Conservation (phyloP, 2,329 filamentous ascomycete species). For the Xylariaceae sp. region DNA sequence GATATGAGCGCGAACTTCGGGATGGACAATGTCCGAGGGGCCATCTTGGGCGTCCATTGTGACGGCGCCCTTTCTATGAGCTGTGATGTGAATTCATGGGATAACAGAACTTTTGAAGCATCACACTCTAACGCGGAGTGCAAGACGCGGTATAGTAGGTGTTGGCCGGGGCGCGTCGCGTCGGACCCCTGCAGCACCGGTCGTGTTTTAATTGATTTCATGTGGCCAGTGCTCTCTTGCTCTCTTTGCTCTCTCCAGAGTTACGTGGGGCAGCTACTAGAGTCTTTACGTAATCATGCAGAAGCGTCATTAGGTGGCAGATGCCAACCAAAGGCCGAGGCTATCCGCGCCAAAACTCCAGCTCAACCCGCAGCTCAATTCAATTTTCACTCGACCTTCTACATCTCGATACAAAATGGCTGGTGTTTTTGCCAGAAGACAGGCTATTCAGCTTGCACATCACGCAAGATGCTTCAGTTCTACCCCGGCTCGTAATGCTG, state of each 20-base stretch:
- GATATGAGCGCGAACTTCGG: conserved; percentile 88
- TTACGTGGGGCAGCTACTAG: too few relatives aligned
- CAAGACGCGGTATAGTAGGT: conserved; percentile 17
- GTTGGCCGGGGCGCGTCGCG: background rate
- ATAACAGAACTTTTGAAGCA: too few relatives aligned
- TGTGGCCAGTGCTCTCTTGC: conserved; percentile 6
- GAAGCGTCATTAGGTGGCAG: too few relatives aligned
- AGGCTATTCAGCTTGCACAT: conserved; percentile 35
- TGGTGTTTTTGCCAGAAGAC: conserved; percentile 36
- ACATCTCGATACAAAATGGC: conserved; percentile 34
- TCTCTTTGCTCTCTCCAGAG: background rate
- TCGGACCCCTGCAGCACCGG: background rate
- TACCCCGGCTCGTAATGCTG: conserved; percentile 54
- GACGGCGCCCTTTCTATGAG: too few relatives aligned
- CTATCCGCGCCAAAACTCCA: conserved; percentile 20
- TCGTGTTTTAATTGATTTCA: conserved; percentile 4
- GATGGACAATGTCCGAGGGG: conserved; percentile 67
- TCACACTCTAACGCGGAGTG: conserved; percentile 8
- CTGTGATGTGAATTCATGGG: too few relatives aligned
- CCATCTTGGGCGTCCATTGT: conserved; percentile 54
- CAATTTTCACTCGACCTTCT: background rate
- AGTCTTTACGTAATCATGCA: too few relatives aligned
- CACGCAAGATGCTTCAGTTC: conserved; percentile 65
- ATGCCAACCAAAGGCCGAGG: conserved; percentile 30
- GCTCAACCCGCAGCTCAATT: background rate